Conservation (phyloP, 2,329 filamentous ascomycete species). For the Xylaria arbuscula region DNA sequence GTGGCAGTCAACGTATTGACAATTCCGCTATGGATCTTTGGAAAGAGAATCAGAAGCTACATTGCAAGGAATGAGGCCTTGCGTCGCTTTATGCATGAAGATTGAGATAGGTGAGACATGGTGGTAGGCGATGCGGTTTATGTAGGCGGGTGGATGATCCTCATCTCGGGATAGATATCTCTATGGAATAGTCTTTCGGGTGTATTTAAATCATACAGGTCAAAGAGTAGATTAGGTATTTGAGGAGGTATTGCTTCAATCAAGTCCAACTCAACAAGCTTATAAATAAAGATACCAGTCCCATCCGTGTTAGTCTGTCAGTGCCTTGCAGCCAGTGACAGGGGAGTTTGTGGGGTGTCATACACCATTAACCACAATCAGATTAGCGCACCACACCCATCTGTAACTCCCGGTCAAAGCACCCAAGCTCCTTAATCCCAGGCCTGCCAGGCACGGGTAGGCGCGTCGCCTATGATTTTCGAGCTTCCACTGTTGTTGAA, state of each 20-base stretch:
- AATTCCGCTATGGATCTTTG: slow-evolving; percentile 62
- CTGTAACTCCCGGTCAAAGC: slow-evolving; percentile 40
- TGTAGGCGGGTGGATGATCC: not conserved
- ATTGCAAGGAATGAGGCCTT: slow-evolving; percentile 55
- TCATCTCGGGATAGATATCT: not conserved
- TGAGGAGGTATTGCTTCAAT: not conserved
- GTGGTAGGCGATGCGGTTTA: not conserved
- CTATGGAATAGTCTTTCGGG: not conserved
- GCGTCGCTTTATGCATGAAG: slow-evolving; percentile 47
- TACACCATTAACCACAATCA: slow-evolving; percentile 30
- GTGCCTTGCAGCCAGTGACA: slow-evolving; percentile 3
- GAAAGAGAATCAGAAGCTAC: slow-evolving; percentile 58
- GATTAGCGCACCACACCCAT: slow-evolving; percentile 29
- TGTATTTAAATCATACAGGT: not conserved
- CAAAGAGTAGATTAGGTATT: not conserved
- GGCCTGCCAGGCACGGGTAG: slow-evolving; percentile 32
- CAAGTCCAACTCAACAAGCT: not conserved
- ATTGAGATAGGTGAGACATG: slow-evolving; percentile 31
- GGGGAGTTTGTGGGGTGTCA: slow-evolving; percentile 23
- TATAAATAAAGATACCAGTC: not conserved
- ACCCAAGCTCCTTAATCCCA: slow-evolving; percentile 44
- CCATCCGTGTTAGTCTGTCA: not conserved
- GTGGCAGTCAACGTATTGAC: slow-evolving; percentile 58
- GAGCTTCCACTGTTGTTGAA: slow-evolving; percentile 39
- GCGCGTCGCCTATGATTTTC: slow-evolving; percentile 42